Evolutionary conservation across 164 flowering plant species (phyloP).

Genomic region (Aristolochia contorta): DNA sequence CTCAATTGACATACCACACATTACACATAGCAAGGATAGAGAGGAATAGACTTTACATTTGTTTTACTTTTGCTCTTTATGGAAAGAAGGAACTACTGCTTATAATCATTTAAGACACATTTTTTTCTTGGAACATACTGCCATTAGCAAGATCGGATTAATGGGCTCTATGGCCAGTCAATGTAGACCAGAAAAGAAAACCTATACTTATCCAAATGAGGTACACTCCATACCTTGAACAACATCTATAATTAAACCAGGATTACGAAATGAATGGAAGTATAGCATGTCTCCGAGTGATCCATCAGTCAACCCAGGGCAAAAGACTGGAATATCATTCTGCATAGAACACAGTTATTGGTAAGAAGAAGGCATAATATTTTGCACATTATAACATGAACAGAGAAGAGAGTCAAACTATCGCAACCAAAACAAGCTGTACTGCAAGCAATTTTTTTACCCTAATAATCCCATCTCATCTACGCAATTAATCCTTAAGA

Average conservation of each 20-base stretch:
- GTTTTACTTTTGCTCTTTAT: too few relatives aligned
- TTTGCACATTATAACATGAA: not conserved
- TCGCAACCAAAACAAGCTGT: not conserved
- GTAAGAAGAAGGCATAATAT: not conserved
- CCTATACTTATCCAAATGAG: not conserved
- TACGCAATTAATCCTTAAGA: too few relatives aligned
- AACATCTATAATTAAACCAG: constrained; percentile 72
- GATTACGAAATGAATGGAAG: constrained; percentile 73
- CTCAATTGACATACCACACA: not conserved
- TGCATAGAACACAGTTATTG: constrained; percentile 8
- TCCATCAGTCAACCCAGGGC: constrained; percentile 94
- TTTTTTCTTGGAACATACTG: too few relatives aligned
- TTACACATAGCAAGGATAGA: too few relatives aligned
- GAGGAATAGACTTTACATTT: too few relatives aligned
- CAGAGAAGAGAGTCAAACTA: not conserved
- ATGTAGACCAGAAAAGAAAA: too few relatives aligned
- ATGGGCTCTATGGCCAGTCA: too few relatives aligned
- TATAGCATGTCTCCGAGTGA: constrained; percentile 94
- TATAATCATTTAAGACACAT: too few relatives aligned
- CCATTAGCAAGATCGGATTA: too few relatives aligned
- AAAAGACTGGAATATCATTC: constrained; percentile 81
- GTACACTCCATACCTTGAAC: constrained; percentile 54
- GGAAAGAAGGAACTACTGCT: too few relatives aligned
- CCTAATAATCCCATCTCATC: too few relatives aligned
- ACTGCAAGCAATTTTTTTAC: too few relatives aligned